Base-by-base conservation (phyloP, 257 asterid species). In the Solanum medicagineum region DNA sequence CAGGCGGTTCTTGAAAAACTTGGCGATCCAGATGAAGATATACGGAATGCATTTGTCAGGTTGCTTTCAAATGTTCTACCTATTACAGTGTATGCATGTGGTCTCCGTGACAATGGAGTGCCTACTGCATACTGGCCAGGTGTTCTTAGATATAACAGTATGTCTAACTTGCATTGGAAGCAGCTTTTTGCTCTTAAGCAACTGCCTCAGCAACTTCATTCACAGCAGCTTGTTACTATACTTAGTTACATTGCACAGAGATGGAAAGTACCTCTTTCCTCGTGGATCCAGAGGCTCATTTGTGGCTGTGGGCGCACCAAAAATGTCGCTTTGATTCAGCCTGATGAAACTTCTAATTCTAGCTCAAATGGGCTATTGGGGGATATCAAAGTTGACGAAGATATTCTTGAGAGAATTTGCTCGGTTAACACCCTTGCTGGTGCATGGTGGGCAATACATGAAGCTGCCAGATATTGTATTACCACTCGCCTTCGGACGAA, bases 371-470 rank as follows among this genome's bases (percentile, higher is more conserved):
- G 91, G 86, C 87, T 92, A 47, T 92, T 92, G 95, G 91, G 91
- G 94, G 95, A 96, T 88, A 84, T 89, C 87, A 90, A 91, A 89
- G 88, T 90, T 87, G 98, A 91, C 79, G 96, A 93, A 89, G 94
- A 91, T 90, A 69, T 90, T 88, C 96, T 93, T 86, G 97, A 91
- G 91, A 92, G 89, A 85, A 87, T 91, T 84, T 95, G 94, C 90
- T 92, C 92, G 2, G 97, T 89, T 82, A 94, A 95, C 92, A 93
- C 84, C 88, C 94, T 94, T 88, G 95, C 97, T 85, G 99, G 97
- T 87, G 95, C 94, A 82, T 97, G 99, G 99, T 97, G 99, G 99
- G 98, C 98, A 87, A 88, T 95, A 86, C 94, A 97, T 89, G 99
- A 97, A 89, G 97, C 98, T 22, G 98, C 99, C 81, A 92, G 99